Evolutionary conservation across 257 asterid species (phyloP).

Genomic region (Solanum arcanum): DNA sequence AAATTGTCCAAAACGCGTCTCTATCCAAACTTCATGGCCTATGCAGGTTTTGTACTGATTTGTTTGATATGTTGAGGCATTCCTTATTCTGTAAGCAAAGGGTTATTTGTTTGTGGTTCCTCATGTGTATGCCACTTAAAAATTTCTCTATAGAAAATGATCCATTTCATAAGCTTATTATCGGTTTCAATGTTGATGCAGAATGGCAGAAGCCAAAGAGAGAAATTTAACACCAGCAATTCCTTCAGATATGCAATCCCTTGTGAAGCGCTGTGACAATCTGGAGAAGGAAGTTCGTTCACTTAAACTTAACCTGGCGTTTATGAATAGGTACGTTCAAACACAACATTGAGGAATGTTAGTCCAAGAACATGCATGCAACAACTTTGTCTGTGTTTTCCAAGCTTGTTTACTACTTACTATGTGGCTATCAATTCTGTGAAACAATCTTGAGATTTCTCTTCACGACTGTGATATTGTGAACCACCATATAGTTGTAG

Average conservation of each 20-base stretch:
- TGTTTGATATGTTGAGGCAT: neutral
- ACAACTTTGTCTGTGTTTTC: neutral
- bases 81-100: neutral
- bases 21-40: neutral
- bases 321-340: constrained; percentile 64
- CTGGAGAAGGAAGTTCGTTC: constrained; percentile 93
- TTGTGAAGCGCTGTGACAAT: constrained; percentile 66
- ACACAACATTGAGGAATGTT: neutral
- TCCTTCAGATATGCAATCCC: constrained; percentile 71
- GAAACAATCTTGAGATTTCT: neutral
- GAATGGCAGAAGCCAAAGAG: constrained; percentile 96
- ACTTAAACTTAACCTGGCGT: constrained; percentile 75
- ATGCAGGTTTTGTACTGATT: neutral
- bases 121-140: neutral
- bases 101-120: neutral
- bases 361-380: neutral
- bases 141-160: neutral
- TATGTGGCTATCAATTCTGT: neutral
- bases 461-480: neutral
- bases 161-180: neutral
- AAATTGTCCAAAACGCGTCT: fast-evolving
- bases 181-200: constrained; percentile 6
- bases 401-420: neutral
- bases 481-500: neutral
- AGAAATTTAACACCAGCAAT: constrained; percentile 53